Percentiles rank a stretch among this genome's conserved stretches.
Conservation (phyloP, 1,139 yeast genomes). For the Nematodospora anomalae region DNA sequence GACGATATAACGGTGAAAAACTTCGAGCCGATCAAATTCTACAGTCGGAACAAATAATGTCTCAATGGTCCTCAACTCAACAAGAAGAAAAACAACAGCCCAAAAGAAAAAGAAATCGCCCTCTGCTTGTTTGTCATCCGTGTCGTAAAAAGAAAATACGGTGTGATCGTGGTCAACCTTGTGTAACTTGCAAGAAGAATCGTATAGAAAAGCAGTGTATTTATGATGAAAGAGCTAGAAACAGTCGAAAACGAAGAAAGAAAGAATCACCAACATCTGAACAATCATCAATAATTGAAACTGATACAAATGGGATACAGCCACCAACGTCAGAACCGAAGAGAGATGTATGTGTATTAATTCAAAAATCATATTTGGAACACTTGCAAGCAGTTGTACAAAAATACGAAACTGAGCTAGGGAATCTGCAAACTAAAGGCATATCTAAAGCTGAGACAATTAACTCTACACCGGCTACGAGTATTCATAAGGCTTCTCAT, state of each 20-base stretch:
- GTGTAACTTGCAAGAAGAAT: constrained; percentile 40
- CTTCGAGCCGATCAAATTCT: no score
- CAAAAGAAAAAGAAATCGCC: constrained; percentile 33
- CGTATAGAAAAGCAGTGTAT: constrained; percentile 11
- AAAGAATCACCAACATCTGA: not conserved
- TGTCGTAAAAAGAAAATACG: constrained; percentile 44
- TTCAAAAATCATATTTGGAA: constrained; percentile 16
- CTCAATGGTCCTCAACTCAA: not conserved
- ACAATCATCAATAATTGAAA: not conserved
- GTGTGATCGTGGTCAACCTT: constrained; percentile 43
- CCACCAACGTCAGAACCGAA: constrained; percentile 1
- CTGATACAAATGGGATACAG: no score
- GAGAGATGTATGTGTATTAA: constrained; percentile 16
- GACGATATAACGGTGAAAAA: no score
- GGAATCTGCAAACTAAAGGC: not conserved
- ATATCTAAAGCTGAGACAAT: not conserved
- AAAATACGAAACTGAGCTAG: constrained; percentile 10
- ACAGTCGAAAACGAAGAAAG: constrained; percentile 1
- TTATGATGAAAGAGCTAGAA: constrained; percentile 14
- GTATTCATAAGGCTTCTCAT: not conserved
- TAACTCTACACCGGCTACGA: no score
- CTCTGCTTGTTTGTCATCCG: constrained; percentile 38
- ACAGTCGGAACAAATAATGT: no score
- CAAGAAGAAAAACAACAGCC: not conserved
- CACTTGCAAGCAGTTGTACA: constrained; percentile 15